Conservation (phyloP, 2,329 filamentous ascomycete genomes). For the Phaeophleospora eucalypticola region DNA sequence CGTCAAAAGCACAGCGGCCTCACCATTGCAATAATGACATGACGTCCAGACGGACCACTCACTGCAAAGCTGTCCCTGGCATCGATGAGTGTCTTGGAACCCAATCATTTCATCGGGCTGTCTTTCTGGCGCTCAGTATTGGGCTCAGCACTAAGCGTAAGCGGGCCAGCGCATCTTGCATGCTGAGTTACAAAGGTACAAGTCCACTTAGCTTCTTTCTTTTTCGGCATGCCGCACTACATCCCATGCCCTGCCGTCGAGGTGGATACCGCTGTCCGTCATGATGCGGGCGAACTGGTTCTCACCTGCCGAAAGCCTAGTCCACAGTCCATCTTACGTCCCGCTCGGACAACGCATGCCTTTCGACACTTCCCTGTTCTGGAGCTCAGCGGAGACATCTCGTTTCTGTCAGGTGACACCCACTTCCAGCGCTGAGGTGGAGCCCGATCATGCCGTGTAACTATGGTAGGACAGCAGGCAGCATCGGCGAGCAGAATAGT, state of each 20-base stretch:
- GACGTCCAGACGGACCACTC: constrained; percentile 20
- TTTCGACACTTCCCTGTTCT: too few relatives aligned
- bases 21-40: constrained; percentile 5
- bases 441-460: not conserved
- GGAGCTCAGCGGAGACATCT: constrained; percentile 12
- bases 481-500: not conserved
- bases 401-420: constrained; percentile 15
- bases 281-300: not conserved
- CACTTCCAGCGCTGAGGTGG: not conserved
- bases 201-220: not conserved
- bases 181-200: constrained; percentile 17
- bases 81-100: constrained; percentile 10
- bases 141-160: constrained; percentile 20
- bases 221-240: not conserved
- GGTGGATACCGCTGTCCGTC: not conserved
- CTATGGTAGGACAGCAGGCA: not conserved
- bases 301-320: constrained; percentile 1
- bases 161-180: constrained; percentile 23
- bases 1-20: not conserved
- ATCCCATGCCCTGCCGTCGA: too few relatives aligned
- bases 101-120: constrained; percentile 18
- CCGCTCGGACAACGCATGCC: constrained; percentile 17
- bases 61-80: constrained; percentile 21
- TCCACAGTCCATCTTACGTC: constrained; percentile 19
- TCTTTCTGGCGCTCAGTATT: constrained; percentile 16